Base-by-base conservation (phyloP, 305 asterid genomes). In the Fraxinus platypoda region DNA sequence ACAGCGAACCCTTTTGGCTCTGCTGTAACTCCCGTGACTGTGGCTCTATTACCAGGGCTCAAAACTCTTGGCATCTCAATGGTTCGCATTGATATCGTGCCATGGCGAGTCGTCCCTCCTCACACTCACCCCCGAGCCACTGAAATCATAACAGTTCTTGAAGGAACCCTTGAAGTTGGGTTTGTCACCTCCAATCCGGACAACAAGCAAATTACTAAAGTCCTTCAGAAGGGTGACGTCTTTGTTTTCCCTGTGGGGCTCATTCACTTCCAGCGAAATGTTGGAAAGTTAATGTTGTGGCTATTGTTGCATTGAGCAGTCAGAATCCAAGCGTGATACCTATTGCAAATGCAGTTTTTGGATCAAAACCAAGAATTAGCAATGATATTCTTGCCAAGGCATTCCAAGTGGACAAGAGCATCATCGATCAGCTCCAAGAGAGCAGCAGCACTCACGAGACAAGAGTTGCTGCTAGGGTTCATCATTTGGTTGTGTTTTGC, bases 1-100 rank as follows among this genome's bases (percentile, higher is more conserved):
- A 87, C 89, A 3, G 49, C 82, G 6, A 84, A 82, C 76, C 81
- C 89, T 30, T 54, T 73, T 3, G 88, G 88, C 35, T 85, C 85
- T 9, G 25, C 25, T 0, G 41, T 49, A 4, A 54, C 71, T 8
- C 74, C 25, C 2, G 74, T 77, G 8, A 52, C 17, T 6, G 81
- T 77, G 2, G 70, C 73, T 64, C 34, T 15, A 28, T 34, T 77
- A 11, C 31, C 81, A 0, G 54, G 81, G 17, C 74, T 57, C 46
- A 77, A 87, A 85, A 86, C 85, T 4, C 80, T 86, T 2, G 86
- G 88, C 2, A 75, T 86, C 75, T 81, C 85, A 1, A n/a, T 83
- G 83, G 88, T 68, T n/a, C 88, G 86, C 9, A 59, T 80, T 3
- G 84, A 86, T 15, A 83, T 76, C 11, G 78, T 80, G 2, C 83